phyloP scores from a whole-genome alignment of 352 stramenopile genomes.

The Blastocystis sp. region DNA sequence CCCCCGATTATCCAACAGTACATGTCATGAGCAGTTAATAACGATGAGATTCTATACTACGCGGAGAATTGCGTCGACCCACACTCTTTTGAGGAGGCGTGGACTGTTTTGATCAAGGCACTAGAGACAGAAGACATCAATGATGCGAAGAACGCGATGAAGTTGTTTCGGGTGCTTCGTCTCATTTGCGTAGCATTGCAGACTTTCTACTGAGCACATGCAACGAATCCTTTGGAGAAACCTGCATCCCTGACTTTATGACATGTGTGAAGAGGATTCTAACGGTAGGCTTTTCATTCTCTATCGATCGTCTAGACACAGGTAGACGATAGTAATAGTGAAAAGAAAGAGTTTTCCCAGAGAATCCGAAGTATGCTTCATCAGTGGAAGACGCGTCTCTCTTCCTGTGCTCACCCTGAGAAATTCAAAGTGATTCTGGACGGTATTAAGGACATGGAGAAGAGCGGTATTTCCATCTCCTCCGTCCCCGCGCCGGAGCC shows the following conservation, averaged over 20 bases:
- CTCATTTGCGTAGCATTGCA: not conserved
- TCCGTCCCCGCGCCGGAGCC: not conserved
- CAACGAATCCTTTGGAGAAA: not conserved
- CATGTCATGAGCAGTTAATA: not conserved
- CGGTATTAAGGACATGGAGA: not conserved
- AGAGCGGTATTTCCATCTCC: not conserved
- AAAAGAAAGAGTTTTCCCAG: not conserved
- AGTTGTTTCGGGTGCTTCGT: not conserved
- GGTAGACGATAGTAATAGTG: not conserved
- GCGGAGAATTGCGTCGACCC: not conserved
- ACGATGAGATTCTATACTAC: not conserved
- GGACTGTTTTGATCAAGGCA: not conserved
- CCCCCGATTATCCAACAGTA: not conserved
- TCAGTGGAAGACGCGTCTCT: not conserved
- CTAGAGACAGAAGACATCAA: not conserved
- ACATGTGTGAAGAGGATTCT: not conserved
- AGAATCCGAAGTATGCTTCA: not conserved
- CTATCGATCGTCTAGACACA: not conserved
- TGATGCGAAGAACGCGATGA: not conserved
- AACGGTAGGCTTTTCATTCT: not conserved
- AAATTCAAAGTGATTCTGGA: not conserved
- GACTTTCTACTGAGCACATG: not conserved
- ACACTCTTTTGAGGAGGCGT: not conserved
- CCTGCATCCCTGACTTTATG: not conserved
- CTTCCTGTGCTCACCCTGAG: not conserved